Conservation (phyloP, 2,329 filamentous ascomycete genomes). For the Fusarium brachygibbosum region DNA sequence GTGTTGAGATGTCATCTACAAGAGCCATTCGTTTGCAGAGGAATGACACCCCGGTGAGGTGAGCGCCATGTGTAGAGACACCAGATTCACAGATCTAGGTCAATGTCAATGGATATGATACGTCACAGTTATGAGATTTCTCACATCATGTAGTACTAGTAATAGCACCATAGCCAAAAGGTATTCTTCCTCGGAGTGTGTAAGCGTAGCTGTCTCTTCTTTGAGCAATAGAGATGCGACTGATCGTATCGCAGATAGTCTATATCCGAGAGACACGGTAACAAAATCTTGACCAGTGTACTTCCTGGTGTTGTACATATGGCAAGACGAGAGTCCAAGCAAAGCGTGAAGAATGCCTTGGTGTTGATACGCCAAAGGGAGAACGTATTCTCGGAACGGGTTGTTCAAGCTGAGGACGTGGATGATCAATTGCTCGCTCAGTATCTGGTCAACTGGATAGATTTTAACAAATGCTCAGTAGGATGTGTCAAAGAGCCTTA, state of each 20-base stretch:
- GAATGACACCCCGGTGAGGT: slow-evolving; percentile 49
- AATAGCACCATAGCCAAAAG: slow-evolving; percentile 46
- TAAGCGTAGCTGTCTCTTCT: slow-evolving; percentile 32
- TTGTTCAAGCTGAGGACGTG: slow-evolving; percentile 38
- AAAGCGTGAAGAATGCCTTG: slow-evolving; percentile 48
- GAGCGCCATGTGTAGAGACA: slow-evolving; percentile 47
- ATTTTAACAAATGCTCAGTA: rapidly evolving
- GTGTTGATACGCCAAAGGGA: slow-evolving; percentile 46
- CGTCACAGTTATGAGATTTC: rapidly evolving
- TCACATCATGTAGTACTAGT: slow-evolving; percentile 48
- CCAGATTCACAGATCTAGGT: slow-evolving; percentile 48
- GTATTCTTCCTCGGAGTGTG: slow-evolving; percentile 39
- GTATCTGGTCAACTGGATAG: slow-evolving; percentile 33
- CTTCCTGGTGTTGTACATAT: slow-evolving; percentile 39
- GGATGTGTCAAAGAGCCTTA: background rate
- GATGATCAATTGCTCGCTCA: slow-evolving; percentile 43
- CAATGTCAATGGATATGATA: background rate
- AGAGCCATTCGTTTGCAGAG: slow-evolving; percentile 46
- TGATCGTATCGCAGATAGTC: slow-evolving; percentile 42
- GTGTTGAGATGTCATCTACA: slow-evolving; percentile 13
- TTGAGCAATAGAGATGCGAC: slow-evolving; percentile 40
- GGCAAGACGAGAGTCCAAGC: slow-evolving; percentile 47
- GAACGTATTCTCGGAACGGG: slow-evolving; percentile 41
- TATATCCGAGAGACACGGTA: slow-evolving; percentile 38
- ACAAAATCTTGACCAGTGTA: slow-evolving; percentile 20